Evolutionary conservation across 108 stramenopile genomes (phyloP).

Genomic region (Stephanodiscus minutulus): DNA sequence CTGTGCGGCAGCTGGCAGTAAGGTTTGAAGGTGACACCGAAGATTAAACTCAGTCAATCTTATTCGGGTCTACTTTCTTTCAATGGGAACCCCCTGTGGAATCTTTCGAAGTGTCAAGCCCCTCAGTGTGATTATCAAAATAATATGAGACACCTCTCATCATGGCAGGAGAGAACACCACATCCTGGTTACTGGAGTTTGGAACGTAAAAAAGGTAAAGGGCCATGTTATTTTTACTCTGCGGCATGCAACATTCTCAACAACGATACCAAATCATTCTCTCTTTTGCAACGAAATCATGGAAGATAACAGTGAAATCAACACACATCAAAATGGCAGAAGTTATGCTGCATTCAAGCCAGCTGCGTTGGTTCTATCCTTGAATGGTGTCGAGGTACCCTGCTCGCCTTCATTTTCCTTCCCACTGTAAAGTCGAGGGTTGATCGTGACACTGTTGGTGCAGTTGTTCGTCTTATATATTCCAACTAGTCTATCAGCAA

Average conservation of each 20-base stretch:
- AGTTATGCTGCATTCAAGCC: slow-evolving; percentile 8
- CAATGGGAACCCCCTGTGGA: too few relatives aligned
- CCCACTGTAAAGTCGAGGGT: slow-evolving; percentile 63
- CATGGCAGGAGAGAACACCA: too few relatives aligned
- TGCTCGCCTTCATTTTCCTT: slow-evolving; percentile 10
- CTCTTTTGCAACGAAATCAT: too few relatives aligned
- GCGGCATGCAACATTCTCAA: not conserved
- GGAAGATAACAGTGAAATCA: not conserved
- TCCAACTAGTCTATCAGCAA: slow-evolving; percentile 97
- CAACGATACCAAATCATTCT: not conserved
- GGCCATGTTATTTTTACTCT: not conserved
- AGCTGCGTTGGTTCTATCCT: slow-evolving; percentile 40
- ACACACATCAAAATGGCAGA: not conserved
- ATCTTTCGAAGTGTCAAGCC: too few relatives aligned
- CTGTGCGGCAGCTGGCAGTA: too few relatives aligned
- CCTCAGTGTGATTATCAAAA: too few relatives aligned
- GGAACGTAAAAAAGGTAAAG: too few relatives aligned
- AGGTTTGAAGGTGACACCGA: too few relatives aligned
- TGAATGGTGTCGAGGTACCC: slow-evolving; percentile 28
- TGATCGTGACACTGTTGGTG: slow-evolving; percentile 97
- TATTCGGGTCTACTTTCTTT: too few relatives aligned
- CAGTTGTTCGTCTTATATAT: slow-evolving; percentile 98
- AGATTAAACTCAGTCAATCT: too few relatives aligned
- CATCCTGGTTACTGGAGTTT: too few relatives aligned
- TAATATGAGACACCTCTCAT: too few relatives aligned